Base-by-base conservation (phyloP, 2,329 filamentous ascomycete species). In the Hymenoscyphus occultus region DNA sequence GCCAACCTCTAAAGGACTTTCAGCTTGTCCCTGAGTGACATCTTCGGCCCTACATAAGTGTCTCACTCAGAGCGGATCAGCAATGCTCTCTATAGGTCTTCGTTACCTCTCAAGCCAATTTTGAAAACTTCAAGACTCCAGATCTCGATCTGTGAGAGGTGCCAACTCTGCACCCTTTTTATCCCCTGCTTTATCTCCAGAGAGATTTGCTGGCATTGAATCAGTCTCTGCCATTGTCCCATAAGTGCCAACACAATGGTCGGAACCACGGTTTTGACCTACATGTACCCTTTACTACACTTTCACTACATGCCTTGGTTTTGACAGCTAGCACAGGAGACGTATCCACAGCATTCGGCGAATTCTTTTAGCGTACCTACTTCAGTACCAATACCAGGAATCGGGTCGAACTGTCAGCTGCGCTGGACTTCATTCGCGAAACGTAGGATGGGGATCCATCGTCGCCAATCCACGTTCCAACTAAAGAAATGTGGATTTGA, bases 61-160 rank as follows among this genome's bases (percentile, higher is more conserved):
- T 51, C 19, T 51, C 45, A 19, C 10, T 48, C 45, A n/a, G 45
- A 28, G 45, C 45, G 22, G 45, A 51, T 51, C 19, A 22, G 19
- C 45, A 16, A 48, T 48, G 28, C 28, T 48, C n/a, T 48, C n/a
- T 51, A 51, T n/a, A 12, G 19, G 10, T n/a, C 19, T 51, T 22
- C 22, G 45, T 51, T 51, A 28, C 45, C 19, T 16, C 45, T 51
- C 45, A 28, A 51, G 19, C 45, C 7, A 9, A 51, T 22, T 51
- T 10, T 51, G 45, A 28, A 51, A 51, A 51, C 45, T 35, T 10
- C 35, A 35, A 35, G 9, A 7, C 28, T 28, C 45, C 19, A 13
- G 45, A 51, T 51, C 45, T 51, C 45, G 45, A 51, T 51, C 45
- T 51, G 45, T 51, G 45, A 51, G 45, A 51, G 45, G 45, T n/a